Evolutionary conservation across 805 yeast genomes (phyloP), one percentile per base, ranked within the genome.

Genomic region (Trichomonascus vanleenenianus): DNA sequence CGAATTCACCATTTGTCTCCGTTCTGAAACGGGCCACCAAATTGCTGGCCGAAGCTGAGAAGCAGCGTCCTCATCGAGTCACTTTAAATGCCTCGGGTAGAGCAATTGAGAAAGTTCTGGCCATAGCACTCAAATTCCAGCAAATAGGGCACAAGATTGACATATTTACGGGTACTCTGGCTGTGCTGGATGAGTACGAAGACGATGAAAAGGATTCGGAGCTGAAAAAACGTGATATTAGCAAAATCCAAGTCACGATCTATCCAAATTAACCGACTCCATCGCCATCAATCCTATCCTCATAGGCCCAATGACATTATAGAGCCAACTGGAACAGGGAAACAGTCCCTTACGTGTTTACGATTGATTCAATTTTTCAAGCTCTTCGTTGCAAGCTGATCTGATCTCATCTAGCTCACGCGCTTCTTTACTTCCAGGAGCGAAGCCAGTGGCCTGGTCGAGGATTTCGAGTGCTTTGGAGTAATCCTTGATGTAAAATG

Each of bases 81-180:
- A 68, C 73, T 0, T 72, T 88, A 2, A 63, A 76, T 45, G 96
- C 94, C 0, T 79, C 85, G 83, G 96, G 96, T 1, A 72, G 70
- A 46, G 75, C 89, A 8, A 76, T 83, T 8, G 79, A 74, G 41
- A 81, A 75, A 55, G 77, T 81, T 0, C 49, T 83, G n/a, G 67
- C 79, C 11, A 50, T 88, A 1, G 95, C 78, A 0, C 59, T 78
- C 22, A 73, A 78, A 55, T 83, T 80, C 57, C 75, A 75, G 53
- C 66, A 64, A 12, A 65, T 71, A 35, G 71, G 73, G 7, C 67
- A 73, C 56, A 67, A 58, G 47, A 76, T 85, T 7, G 86, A 83
- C 10, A 56, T 84, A 1, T 59, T 63, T 25, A 87, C 96, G 0
- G 79, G 74, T 19, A 77, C 82, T 3, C 71, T 83, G 0, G 74